Evolutionary conservation across 306 rosid species (phyloP).

Genomic region (Comarum palustre): DNA sequence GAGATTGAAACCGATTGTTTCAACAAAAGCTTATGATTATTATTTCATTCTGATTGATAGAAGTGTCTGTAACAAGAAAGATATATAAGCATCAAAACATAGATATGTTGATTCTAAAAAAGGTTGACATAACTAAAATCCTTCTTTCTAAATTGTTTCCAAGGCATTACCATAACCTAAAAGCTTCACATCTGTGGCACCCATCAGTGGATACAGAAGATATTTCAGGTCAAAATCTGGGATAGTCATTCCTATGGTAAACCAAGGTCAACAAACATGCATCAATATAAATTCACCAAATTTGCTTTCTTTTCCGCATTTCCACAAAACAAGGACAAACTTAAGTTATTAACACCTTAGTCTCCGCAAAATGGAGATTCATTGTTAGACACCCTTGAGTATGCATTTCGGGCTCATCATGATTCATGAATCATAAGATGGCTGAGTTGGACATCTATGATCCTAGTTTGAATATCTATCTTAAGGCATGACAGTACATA

Average conservation of each 20-base stretch:
- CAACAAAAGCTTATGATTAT: neutral
- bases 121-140: neutral
- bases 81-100: neutral
- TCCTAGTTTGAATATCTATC: neutral
- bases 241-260: constrained; percentile 8
- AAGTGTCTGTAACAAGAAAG: neutral
- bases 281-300: neutral
- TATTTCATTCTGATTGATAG: neutral
- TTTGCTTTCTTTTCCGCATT: neutral
- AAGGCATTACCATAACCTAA: constrained; percentile 2
- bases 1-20: neutral
- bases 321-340: neutral
- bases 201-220: neutral
- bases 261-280: neutral
- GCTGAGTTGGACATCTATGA: neutral
- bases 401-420: constrained; percentile 2
- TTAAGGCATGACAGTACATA: neutral
- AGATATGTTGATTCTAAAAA: neutral
- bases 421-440: neutral
- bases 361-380: neutral
- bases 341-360: neutral
- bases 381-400: neutral
- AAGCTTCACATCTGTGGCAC: neutral
- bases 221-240: neutral
- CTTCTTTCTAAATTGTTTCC: neutral